These are phyloP conservation scores for Blastobotrys americana DNA, from an alignment of 805 yeast genomes.

Conservation along the genomic window DNA sequence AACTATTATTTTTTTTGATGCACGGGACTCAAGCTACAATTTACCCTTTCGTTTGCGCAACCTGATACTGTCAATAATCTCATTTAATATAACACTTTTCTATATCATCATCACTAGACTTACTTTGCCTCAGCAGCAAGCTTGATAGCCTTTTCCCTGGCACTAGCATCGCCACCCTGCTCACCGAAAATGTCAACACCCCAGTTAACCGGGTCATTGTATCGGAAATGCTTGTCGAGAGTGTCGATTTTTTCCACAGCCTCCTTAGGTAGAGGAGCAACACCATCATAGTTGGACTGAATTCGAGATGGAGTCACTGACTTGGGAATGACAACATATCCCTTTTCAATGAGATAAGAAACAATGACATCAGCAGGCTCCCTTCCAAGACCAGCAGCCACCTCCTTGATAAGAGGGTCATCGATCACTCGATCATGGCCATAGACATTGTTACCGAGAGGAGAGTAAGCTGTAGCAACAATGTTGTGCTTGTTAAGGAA, in stretches of 20 bases:
- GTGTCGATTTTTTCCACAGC: slow-evolving; percentile 30
- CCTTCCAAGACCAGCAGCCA: slow-evolving; percentile 48
- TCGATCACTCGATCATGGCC: slow-evolving; percentile 33
- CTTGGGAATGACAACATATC: slow-evolving; percentile 69
- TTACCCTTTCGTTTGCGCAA: too few relatives aligned
- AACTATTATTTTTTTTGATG: neutral
- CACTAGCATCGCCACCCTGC: slow-evolving; percentile 19
- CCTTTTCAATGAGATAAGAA: slow-evolving; percentile 77
- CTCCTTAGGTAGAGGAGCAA: slow-evolving; percentile 42
- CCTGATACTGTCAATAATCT: neutral
- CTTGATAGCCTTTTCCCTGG: slow-evolving; percentile 17
- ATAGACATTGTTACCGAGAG: slow-evolving; percentile 25
- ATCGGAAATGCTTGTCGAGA: slow-evolving; percentile 23
- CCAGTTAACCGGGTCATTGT: slow-evolving; percentile 28
- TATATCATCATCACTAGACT: neutral
- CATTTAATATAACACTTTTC: neutral
- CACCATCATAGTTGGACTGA: slow-evolving; percentile 39
- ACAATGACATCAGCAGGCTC: slow-evolving; percentile 59
- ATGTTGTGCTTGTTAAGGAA: slow-evolving; percentile 43
- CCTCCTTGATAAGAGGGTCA: slow-evolving; percentile 43
- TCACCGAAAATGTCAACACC: slow-evolving; percentile 27
- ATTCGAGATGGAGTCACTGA: slow-evolving; percentile 62
- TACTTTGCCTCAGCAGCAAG: slow-evolving; percentile 14
- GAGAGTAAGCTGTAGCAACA: slow-evolving; percentile 54
- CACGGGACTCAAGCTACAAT: too few relatives aligned